Percentiles rank a stretch among this genome's conserved stretches.
phyloP scores from a whole-genome alignment of 345 rosid species.

The Trapa incisa region DNA sequence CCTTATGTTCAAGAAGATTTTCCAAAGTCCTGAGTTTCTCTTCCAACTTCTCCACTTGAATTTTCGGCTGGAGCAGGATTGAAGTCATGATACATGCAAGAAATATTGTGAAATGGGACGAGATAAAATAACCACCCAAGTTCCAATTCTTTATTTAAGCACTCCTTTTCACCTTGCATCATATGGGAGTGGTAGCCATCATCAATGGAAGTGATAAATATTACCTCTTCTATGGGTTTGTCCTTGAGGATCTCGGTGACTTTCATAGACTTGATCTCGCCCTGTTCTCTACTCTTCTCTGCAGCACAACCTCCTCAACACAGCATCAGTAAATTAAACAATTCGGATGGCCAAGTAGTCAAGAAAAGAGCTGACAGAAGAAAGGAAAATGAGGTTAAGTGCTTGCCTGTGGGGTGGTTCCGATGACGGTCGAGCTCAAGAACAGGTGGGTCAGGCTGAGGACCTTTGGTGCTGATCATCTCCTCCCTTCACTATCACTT shows the following conservation, averaged over 20 bases:
- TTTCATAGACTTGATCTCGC: conserved; percentile 56
- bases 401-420: conserved; percentile 55
- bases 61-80: conserved; percentile 38
- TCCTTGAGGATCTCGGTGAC: conserved; percentile 55
- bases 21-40: conserved; percentile 40
- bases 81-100: background rate
- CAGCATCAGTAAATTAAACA: background rate
- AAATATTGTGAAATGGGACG: background rate
- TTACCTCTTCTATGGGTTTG: conserved; percentile 67
- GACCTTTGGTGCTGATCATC: conserved; percentile 27
- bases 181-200: background rate
- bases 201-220: background rate
- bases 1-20: conserved; percentile 54
- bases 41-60: conserved; percentile 35
- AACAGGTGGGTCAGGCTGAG: conserved; percentile 51
- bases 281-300: conserved; percentile 53
- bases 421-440: conserved; percentile 53
- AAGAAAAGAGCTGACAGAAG: background rate
- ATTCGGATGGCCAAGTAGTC: background rate
- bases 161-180: background rate
- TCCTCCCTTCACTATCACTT: conserved; percentile 6
- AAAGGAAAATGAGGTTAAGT: background rate
- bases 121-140: background rate
- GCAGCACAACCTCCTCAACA: conserved; percentile 5
- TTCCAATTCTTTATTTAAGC: background rate